Evolutionary conservation across 352 stramenopile genomes (phyloP), one percentile per base, ranked within the genome.

Genomic region (Phytophthora hybrid): DNA sequence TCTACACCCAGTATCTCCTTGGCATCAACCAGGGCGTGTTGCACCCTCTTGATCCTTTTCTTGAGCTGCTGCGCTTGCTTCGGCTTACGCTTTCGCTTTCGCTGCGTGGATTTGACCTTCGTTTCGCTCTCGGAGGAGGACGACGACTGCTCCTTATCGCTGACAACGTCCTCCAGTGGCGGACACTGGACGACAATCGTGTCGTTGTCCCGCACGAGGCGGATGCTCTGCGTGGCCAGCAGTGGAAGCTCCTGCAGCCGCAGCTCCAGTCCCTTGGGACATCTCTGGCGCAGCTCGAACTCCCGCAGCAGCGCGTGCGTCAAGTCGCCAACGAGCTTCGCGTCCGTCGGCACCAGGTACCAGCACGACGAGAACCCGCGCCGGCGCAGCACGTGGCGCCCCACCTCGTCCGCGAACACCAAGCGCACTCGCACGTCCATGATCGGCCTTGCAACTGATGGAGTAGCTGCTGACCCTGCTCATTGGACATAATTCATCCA

Each of bases 311-410:
- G 74, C 71, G 76, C 77, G 56, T 91, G 70, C 59, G 82, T 60
- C 68, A 95, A 54, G 59, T 95, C 88, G 39, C 85, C 84, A 41
- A 95, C 85, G 14, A 91, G 53, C 54, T 78, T 79, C 29, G 60
- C 78, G 8, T 77, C 68, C 1, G n/a, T 47, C 13, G 88, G 82
- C 9, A 95, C 51, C 19, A 93, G 68, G 59, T 86, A 93, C 86
- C 86, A 95, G 66, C 88, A 93, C 16, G 81, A 73, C 26, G 74
- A 73, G 63, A 92, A 93, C 0, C 86, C 86, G 51, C 78, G 81
- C 0, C 63, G 63, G 8, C 79, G 80, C 60, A 76, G 72, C 59
- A 95, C 62, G 26, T 87, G 76, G 32, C 71, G 73, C 37, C 59
- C 82, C 21, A 93, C 62, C 10, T 85, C 85, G 31, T 90, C 85